Evolutionary conservation across 176 grass and related monocot species (phyloP), one percentile per base, ranked within the genome.

Genomic region (Hordeum marinum): DNA sequence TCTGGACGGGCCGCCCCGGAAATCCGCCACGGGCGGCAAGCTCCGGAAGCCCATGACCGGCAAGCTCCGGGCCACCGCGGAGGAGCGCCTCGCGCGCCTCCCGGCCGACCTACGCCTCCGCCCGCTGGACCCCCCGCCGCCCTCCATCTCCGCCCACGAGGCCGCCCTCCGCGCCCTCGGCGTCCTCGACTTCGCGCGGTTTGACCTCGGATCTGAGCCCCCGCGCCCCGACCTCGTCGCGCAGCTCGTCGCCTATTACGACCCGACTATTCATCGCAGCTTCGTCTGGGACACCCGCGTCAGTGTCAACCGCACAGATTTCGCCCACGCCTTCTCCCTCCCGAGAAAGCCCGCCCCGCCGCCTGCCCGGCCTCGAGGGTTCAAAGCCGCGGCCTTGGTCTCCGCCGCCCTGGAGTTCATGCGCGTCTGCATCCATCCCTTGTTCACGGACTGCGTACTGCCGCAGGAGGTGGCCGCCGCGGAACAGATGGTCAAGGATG

Each of bases 191-290:
- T 99, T 99, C 68, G 91, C 76, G 48, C 89, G 76, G 78, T 86
- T 94, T 40, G 62, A 14, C 54, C 81, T 92, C 43, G 78, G 69
- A 12, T 73, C 80, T 66, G 81, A 83, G 8, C 55, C 71, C 77
- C 46, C 79, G 32, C 89, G 91, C 29, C n/a, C 87, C 14, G 91
- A 99, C 81, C 90, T 96, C 31, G 73, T 99, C 77, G 42, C 84
- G 0, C 65, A 37, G 17, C 82, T 99, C 52, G 74, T 99, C 82
- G 91, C 91, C 64, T 92, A 84, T 83, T 94, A 99, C 83, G 93
- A 99, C 59, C 78, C 79, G 3, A 12, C 7, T 4, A 60, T 45
- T 48, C 88, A 85, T 61, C 87, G 93, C 80, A 98, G 95, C 86
- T 88, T 95, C 84, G 88, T 99, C 81, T 64, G 74, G 6, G 86